Evolutionary conservation across 352 stramenopile genomes (phyloP), one percentile per base, ranked within the genome.

Genomic region (Phytophthora boehmeriae): DNA sequence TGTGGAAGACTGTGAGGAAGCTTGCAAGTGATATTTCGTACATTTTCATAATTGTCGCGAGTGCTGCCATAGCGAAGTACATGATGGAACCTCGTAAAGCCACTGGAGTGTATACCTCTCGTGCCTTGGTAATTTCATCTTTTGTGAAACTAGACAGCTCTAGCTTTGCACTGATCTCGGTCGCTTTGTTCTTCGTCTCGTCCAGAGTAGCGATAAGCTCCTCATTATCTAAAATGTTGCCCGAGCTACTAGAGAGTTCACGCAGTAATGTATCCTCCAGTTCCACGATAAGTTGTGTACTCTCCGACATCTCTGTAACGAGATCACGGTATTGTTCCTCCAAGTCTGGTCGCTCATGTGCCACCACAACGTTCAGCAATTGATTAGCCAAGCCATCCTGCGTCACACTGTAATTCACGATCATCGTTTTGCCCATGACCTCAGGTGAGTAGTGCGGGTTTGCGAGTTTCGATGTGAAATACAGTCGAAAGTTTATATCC

Each of bases 351-450:
- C 95, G 80, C 54, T 98, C 95, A 58, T 98, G 92, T 0, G 74
- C 92, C 5, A 98, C 95, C 4, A 98, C 95, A 2, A 97, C 90
- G 63, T 98, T 97, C 1, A 98, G 64, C 16, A 98, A 79, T 54
- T 98, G 95, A 66, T 98, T 97, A 0, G 91, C 88, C 2, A 98
- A 66, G 0, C 95, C 95, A 30, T 94, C 80, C 49, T 97, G 88
- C 0, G 95, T 98, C 6, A 98, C 95, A 53, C 86, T 95, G 74
- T 98, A 98, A 74, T 98, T 98, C 52, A 98, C 93, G 42, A 98
- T 96, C 91, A 97, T 98, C 0, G 93, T 98, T 55, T 98, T 98
- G 23, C 93, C 90, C 93, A 98, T 98, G 28, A 98, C 89, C 70
- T 98, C 94, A 5, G 94, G 94, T 0, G 88, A 97, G 66, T 98